A percentile compares a stretch with the other conserved stretches of the same genome.
phyloP scores from a whole-genome alignment of 108 stramenopile species.

The Phaeodactylum tricornutum region DNA sequence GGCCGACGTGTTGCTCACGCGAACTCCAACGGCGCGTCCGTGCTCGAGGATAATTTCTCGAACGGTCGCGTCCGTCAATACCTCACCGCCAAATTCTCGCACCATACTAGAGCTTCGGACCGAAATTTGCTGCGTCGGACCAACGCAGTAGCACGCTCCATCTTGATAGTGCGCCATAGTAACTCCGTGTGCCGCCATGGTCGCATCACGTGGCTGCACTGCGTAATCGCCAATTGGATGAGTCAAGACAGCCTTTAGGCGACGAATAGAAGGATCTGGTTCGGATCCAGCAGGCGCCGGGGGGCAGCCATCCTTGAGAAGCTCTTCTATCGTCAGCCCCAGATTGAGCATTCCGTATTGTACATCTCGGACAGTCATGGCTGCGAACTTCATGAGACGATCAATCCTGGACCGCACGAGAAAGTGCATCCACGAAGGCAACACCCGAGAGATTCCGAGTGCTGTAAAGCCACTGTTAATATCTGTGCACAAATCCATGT shows the following conservation, averaged over 20 bases:
- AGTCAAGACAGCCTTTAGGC: conserved; percentile 44
- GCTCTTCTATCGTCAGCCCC: conserved; percentile 22
- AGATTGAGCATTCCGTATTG: conserved; percentile 41
- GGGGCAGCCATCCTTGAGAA: conserved; percentile 26
- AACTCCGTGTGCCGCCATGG: conserved; percentile 45
- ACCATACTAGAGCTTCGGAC: conserved; percentile 28
- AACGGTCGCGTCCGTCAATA: conserved; percentile 40
- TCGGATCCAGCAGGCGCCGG: conserved; percentile 27
- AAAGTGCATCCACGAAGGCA: conserved; percentile 35
- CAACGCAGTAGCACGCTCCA: conserved; percentile 35
- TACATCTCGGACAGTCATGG: conserved; percentile 40
- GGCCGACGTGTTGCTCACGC: conserved; percentile 32
- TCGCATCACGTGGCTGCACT: conserved; percentile 35
- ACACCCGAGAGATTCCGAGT: conserved; percentile 26
- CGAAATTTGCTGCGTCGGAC: conserved; percentile 41
- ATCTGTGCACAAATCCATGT: conserved; percentile 30
- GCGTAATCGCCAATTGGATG: conserved; percentile 61
- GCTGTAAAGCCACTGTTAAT: conserved; percentile 41
- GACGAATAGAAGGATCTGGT: conserved; percentile 37
- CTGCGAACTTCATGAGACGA: conserved; percentile 31
- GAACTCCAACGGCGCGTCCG: conserved; percentile 37
- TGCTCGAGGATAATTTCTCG: conserved; percentile 32
- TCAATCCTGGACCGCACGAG: conserved; percentile 23
- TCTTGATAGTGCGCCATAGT: conserved; percentile 50
- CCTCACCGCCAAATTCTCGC: conserved; percentile 35